Evolutionary conservation across 1,139 yeast species (phyloP).

Genomic region (Meyerozyma athensensis): DNA sequence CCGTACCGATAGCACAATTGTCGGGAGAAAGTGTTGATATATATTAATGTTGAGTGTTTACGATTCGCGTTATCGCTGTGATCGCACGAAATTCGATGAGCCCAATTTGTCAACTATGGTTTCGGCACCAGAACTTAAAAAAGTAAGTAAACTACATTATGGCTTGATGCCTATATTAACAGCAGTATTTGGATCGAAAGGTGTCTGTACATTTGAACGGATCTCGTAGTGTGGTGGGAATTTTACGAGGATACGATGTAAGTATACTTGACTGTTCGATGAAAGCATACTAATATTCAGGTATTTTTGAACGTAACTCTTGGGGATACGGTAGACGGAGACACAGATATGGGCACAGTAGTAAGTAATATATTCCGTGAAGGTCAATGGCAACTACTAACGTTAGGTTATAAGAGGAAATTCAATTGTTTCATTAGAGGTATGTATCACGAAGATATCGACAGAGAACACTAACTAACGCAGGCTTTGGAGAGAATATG

Average conservation of each 20-base stretch:
- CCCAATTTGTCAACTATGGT: constrained; percentile 33
- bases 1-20: background rate
- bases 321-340: constrained; percentile 70
- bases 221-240: constrained; percentile 65
- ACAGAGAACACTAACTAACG: background rate
- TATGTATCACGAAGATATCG: constrained; percentile 19
- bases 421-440: constrained; percentile 55
- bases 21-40: no score
- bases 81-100: background rate
- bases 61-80: background rate
- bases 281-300: constrained; percentile 24
- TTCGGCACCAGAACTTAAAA: constrained; percentile 59
- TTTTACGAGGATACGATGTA: constrained; percentile 73
- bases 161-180: constrained; percentile 18
- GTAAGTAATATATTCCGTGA: constrained; percentile 22
- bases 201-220: constrained; percentile 71
- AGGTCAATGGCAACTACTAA: constrained; percentile 19
- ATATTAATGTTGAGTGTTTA: background rate
- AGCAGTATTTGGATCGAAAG: constrained; percentile 67
- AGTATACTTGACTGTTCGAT: constrained; percentile 16
- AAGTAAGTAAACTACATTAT: constrained; percentile 19
- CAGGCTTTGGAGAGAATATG: constrained; percentile 22
- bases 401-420: constrained; percentile 55
- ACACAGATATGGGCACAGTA: constrained; percentile 52
- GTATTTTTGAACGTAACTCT: constrained; percentile 68